Evolutionary conservation across 306 rosid genomes (phyloP).

Genomic region (Lathyrus sativus): DNA sequence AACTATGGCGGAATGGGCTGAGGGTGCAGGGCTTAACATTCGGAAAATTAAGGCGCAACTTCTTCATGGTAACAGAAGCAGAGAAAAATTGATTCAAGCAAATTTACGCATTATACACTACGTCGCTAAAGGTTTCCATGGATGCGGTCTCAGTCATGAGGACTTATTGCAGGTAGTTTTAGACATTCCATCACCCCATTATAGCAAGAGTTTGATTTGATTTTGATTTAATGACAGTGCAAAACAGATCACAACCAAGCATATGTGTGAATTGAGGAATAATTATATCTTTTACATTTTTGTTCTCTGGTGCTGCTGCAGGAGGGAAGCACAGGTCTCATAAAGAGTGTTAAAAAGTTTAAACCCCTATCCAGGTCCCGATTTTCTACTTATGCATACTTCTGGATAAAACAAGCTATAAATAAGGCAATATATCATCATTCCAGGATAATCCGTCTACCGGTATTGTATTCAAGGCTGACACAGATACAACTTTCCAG

Average conservation of each 20-base stretch:
- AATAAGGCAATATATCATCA: constrained; percentile 75
- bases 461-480: no score
- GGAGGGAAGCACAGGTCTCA: constrained; percentile 94
- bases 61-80: constrained; percentile 61
- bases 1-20: constrained; percentile 87
- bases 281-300: no score
- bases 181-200: no score
- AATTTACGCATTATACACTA: constrained; percentile 89
- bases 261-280: no score
- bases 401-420: constrained; percentile 80
- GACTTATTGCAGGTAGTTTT: no score
- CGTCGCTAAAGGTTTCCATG: no score
- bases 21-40: constrained; percentile 68
- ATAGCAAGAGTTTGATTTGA: no score
- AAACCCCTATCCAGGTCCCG: constrained; percentile 80
- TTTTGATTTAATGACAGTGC: no score
- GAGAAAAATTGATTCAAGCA: constrained; percentile 70
- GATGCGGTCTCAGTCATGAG: no score
- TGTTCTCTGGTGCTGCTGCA: no score
- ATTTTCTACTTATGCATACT: no score
- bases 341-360: constrained; percentile 85
- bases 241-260: no score
- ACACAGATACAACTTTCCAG: constrained; percentile 83
- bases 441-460: constrained; percentile 83
- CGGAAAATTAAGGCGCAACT: constrained; percentile 56